Base-by-base conservation (phyloP, 345 rosid species). In the Salix viminalis region DNA sequence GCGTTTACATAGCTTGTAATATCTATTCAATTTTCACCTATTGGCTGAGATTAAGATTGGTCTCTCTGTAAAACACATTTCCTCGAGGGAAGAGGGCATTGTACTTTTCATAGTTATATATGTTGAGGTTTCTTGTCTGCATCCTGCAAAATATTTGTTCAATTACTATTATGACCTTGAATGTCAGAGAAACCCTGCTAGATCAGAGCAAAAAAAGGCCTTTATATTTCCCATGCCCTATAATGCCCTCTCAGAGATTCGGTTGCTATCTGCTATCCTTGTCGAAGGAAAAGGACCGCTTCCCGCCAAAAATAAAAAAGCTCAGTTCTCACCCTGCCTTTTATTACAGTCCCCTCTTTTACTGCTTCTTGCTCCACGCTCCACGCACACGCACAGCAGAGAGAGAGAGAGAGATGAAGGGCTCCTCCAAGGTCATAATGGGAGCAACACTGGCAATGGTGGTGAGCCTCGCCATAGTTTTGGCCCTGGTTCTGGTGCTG, bases 381-480 rank as follows among this genome's bases (percentile, higher is more conserved):
- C 5, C 62, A 39, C 30, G 7, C 36, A 61, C 2, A 64, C 26
- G 37, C 28, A 32, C 6, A 0, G 2, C 2, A 21, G 4, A 39
- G 19, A 67, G 30, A 28, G 30, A 70, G 66, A 8, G 78, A 70
- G 37, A 70, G 28, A 93, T 95, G 99, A 88, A 88, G 83, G 89
- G 88, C 75, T 82, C 96, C 7, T 88, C 97, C 18, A 89, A 91
- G 84, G 91, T 96, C 58, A 90, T 91, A 42, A 86, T 93, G 90
- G 97, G 91, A 56, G 98, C 98, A 23, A 93, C 97, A 4, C 84
- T 91, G 75, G 88, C 88, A 0, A 92, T 96, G 97, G 94, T 90
- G 41, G 89, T 86, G 16, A 89, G 88, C 78, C 84, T 96, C 16
- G 94, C 91, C 81, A 85, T 93, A 75, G 97, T 96, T 1, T 79